These are phyloP conservation scores for Ceriops zippeliana DNA, from an alignment of 345 rosid species.

Conservation along the genomic window DNA sequence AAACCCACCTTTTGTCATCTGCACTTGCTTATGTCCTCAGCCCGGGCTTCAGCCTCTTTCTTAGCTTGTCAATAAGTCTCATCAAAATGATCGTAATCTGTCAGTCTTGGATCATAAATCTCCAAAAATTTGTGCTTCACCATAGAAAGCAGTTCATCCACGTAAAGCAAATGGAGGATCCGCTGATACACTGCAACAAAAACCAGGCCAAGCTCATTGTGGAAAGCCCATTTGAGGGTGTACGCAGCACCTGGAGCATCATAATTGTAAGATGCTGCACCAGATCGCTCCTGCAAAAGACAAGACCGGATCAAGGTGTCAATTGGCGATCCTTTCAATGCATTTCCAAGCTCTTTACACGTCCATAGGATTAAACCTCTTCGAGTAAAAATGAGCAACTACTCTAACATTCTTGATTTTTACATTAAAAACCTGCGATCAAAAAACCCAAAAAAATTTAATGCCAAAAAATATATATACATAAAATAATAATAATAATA, in stretches of 20 bases:
- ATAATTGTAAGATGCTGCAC: constrained; percentile 62
- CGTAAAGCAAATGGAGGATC: constrained; percentile 81
- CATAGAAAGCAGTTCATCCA: constrained; percentile 80
- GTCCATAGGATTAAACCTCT: constrained; percentile 99
- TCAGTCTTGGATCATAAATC: constrained; percentile 74
- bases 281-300: constrained; percentile 94
- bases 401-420: constrained; percentile 71
- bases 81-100: constrained; percentile 60
- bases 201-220: constrained; percentile 90
- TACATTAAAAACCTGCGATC: constrained; percentile 29
- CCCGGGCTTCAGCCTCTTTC: constrained; percentile 88
- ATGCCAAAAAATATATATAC: neutral
- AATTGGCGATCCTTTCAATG: constrained; percentile 86
- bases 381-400: constrained; percentile 80
- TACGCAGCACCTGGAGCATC: constrained; percentile 80
- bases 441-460: neutral
- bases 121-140: constrained; percentile 67
- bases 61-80: constrained; percentile 89
- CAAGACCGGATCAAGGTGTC: constrained; percentile 88
- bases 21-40: constrained; percentile 77
- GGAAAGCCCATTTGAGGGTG: constrained; percentile 95
- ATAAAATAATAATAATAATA: no score
- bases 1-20: constrained; percentile 43
- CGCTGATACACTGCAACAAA: constrained; percentile 97
- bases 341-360: constrained; percentile 89